Base-by-base conservation (phyloP, 2,329 filamentous ascomycete species). In the Trichoderma sp. region DNA sequence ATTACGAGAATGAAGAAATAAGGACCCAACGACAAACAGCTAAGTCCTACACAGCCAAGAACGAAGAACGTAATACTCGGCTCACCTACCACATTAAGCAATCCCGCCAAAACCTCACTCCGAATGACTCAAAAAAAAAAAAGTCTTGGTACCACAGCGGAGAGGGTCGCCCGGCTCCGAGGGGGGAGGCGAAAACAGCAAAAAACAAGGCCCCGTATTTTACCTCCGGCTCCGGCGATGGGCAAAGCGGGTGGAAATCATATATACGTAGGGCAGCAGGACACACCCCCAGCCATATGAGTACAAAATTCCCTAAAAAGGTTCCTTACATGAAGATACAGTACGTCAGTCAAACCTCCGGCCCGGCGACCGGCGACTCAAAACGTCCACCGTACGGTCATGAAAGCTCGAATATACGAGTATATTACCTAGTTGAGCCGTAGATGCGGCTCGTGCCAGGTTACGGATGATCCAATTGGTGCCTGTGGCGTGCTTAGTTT, bases 171-270 rank as follows among this genome's bases (percentile, higher is more conserved):
- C 67, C 67, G 67, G 67, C 34, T 26, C 69, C 61, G 70, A 28
- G 63, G 28, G 34, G 65, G 51, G 43, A 21, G 18, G 43, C 43
- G 39, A 43, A n/a, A 21, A 21, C 9, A 14, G 18, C 6, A 14
- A 24, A 14, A 21, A 12, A 56, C 11, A 24, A 53, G 34, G 24
- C 26, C 6, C 18, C 34, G 32, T 21, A 9, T 39, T 34, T 58
- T 32, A 30, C 21, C 57, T 68, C 74, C 75, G 77, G 75, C 66
- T 70, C 73, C 75, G 76, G 77, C 72, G 73, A 36, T n/a, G 24
- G 15, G 6, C 15, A 15, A 36, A 36, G 36, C 36, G 36, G 36
- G 36, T 18, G 36, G 36, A 15, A 39, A 39, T 14, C 14, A 39
- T 7, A 39, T 39, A 18, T 39, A 18, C 36, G 18, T 18, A 39